phyloP scores from a whole-genome alignment of 441 rosid genomes.

The Adansonia gregorii region DNA sequence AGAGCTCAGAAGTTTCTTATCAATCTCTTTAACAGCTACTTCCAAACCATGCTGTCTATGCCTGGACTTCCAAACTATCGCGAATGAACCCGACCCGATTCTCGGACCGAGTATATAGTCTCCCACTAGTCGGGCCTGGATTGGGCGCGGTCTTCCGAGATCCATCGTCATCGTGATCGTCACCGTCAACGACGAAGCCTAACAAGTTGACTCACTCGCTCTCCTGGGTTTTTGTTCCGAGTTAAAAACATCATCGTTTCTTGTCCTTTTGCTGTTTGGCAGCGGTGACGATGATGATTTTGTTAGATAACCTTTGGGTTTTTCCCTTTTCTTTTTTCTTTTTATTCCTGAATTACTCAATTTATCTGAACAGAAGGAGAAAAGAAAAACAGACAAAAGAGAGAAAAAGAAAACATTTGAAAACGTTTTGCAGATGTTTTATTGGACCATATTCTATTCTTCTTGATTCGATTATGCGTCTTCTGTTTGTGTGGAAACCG shows the following conservation, averaged over 20 bases:
- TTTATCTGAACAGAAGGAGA: not conserved
- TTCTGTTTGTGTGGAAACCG: constrained; percentile 38
- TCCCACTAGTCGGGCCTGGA: constrained; percentile 51
- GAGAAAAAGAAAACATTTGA: not conserved
- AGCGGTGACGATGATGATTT: not conserved
- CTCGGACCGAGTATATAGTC: constrained; percentile 69
- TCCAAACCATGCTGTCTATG: constrained; percentile 57
- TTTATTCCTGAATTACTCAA: not conserved
- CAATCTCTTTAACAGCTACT: constrained; percentile 83
- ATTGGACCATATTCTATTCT: not conserved
- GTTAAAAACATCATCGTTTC: constrained; percentile 13
- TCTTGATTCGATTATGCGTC: not conserved
- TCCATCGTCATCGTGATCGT: constrained; percentile 57
- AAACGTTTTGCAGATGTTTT: not conserved
- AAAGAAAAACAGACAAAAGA: not conserved
- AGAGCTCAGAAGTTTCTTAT: constrained; percentile 60
- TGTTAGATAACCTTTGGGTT: not conserved
- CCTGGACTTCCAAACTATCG: constrained; percentile 66
- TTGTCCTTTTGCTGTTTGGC: not conserved
- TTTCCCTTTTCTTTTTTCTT: not conserved
- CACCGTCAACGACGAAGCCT: constrained; percentile 17
- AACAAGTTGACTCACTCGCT: constrained; percentile 5
- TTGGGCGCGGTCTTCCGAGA: constrained; percentile 12
- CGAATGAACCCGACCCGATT: constrained; percentile 81
- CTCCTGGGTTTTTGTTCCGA: not conserved